phyloP scores from a whole-genome alignment of 2,329 filamentous ascomycete genomes.

The Pseudogymnoascus sp. region DNA sequence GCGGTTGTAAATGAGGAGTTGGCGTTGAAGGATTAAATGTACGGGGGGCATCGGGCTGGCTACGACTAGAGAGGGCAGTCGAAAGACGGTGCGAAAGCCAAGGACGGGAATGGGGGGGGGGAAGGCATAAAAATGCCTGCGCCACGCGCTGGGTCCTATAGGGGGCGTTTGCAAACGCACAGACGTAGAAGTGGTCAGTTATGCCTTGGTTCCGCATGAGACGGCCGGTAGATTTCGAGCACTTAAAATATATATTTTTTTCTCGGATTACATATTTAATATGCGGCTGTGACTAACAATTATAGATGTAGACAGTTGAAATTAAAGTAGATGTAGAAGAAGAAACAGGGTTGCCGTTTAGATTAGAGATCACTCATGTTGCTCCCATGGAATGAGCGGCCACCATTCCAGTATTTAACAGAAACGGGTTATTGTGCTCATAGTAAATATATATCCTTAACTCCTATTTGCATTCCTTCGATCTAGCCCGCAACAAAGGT shows the following conservation, averaged over 20 bases:
- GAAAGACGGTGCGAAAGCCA: not conserved
- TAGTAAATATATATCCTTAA: not conserved
- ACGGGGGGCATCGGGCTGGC: slow-evolving; percentile 10
- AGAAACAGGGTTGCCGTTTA: not conserved
- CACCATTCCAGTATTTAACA: not conserved
- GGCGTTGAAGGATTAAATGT: slow-evolving; percentile 15
- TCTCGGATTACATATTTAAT: not conserved
- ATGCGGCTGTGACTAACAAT: not conserved
- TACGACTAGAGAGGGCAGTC: not conserved
- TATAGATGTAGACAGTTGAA: not conserved
- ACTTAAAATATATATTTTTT: slow-evolving; percentile 1
- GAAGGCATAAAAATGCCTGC: not conserved
- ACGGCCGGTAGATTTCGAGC: not conserved
- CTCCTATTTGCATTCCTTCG: not conserved
- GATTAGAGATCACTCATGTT: not conserved
- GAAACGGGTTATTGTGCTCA: not conserved
- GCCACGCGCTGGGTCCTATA: not conserved
- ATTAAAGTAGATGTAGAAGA: not conserved
- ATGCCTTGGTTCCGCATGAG: not conserved
- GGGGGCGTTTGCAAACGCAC: not conserved
- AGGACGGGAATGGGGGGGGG: not conserved
- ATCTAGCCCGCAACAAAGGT: not conserved
- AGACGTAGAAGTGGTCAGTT: not conserved
- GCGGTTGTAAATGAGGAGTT: slow-evolving; percentile 9
- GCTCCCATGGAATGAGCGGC: not conserved